Percentiles rank a stretch among this genome's conserved stretches.
phyloP scores from a whole-genome alignment of 2,329 filamentous ascomycete species.

The Microcyclospora tardicrescens region DNA sequence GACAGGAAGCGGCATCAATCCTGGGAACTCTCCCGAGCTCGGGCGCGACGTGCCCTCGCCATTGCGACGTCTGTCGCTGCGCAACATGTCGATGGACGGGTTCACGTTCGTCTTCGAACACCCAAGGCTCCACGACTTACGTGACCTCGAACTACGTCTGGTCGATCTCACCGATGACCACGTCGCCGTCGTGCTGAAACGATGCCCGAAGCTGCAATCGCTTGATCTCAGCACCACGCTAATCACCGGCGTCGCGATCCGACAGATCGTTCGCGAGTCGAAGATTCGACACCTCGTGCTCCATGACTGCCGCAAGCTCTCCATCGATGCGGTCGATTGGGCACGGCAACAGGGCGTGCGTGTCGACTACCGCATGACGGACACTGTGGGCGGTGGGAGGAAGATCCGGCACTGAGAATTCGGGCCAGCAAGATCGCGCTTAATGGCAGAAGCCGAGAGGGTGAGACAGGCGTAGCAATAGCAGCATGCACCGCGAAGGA shows the following conservation, averaged over 20 bases:
- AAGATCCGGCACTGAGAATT: constrained; percentile 9
- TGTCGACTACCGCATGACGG: constrained; percentile 13
- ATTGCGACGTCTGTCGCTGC: too few relatives aligned
- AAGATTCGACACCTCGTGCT: constrained; percentile 15
- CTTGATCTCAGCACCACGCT: constrained; percentile 26
- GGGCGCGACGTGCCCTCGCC: too few relatives aligned
- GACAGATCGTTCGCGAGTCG: constrained; percentile 18
- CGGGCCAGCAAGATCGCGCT: too few relatives aligned
- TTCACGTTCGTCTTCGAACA: too few relatives aligned
- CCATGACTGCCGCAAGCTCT: constrained; percentile 24
- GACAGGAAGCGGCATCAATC: too few relatives aligned
- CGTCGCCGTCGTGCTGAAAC: constrained; percentile 16
- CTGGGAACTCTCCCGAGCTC: too few relatives aligned
- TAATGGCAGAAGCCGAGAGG: too few relatives aligned
- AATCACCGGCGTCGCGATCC: constrained; percentile 30
- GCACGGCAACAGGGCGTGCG: constrained; percentile 24
- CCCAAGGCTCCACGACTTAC: not conserved
- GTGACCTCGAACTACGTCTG: not conserved
- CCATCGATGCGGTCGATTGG: constrained; percentile 29
- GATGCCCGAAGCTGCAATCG: constrained; percentile 10
- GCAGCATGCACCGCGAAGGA: too few relatives aligned
- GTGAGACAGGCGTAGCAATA: too few relatives aligned
- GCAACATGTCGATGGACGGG: too few relatives aligned
- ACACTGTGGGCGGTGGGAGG: constrained; percentile 6
- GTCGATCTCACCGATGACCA: constrained; percentile 2